Evolutionary conservation across 768 basidiomycete genomes (phyloP), one percentile per base, ranked within the genome.

Genomic region (Boletus vinaceobasis): DNA sequence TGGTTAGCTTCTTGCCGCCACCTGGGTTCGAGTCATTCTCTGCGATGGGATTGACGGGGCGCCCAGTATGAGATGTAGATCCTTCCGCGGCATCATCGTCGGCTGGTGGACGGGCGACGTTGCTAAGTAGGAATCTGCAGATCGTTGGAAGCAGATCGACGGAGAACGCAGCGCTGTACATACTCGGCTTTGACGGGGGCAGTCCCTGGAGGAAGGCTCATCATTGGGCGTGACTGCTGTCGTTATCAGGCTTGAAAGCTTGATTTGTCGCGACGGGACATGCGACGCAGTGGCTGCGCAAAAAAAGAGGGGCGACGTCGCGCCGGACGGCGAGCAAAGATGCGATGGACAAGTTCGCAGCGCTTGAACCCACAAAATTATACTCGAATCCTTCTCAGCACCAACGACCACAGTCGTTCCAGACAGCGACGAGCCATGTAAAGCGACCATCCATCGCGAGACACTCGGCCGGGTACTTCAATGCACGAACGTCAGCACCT

Each of bases 341-440:
- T 51, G 56, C 57, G 55, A 90, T 92, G 90, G 87, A 95, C 74
- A 90, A 89, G 71, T 94, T 94, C 72, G 77, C 84, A n/a, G 81
- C 90, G 0, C 81, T 95, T 38, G 88, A 93, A 66, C 92, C 93
- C 4, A 80, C 81, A 23, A 82, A 77, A 50, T 72, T 88, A 17
- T 79, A 85, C 65, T 58, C 68, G 38, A 60, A 51, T 40, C 64
- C 61, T 43, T 64, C 76, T 50, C 69, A 67, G 3, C 66, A 73
- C 15, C 66, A 69, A 31, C 62, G 69, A 7, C n/a, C 44, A 15
- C 15, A 52, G 9, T 27, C 57, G 32, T 15, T 48, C 0, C 27
- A 26, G 14, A 36, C 55, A 10, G 26, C 46, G 56, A 52, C 56
- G 19, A 50, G 33, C 66, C 71, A 38, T 52, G 43, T 27, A 31